Evolutionary conservation across 2,329 filamentous ascomycete genomes (phyloP).

Genomic region (Epichloe sibirici): DNA sequence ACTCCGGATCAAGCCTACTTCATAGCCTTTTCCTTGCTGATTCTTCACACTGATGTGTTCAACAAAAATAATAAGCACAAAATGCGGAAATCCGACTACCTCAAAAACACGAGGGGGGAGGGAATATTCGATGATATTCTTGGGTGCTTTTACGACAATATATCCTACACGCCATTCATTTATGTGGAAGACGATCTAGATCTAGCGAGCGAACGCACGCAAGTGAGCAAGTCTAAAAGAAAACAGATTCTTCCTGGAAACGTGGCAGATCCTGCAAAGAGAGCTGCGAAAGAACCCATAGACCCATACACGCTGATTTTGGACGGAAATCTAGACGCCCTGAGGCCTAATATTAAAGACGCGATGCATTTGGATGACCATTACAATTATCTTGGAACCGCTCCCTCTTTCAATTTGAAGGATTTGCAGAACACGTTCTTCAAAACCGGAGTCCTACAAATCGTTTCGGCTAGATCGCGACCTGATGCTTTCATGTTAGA

Average conservation of each 20-base stretch:
- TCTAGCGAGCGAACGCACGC: slow-evolving; percentile 60
- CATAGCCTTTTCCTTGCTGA: slow-evolving; percentile 90
- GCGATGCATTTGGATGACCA: slow-evolving; percentile 85
- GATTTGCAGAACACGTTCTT: slow-evolving; percentile 83
- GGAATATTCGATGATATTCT: slow-evolving; percentile 89
- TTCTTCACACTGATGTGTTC: slow-evolving; percentile 97
- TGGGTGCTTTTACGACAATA: slow-evolving; percentile 97
- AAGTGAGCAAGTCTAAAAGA: slow-evolving; percentile 59
- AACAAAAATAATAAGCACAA: slow-evolving; percentile 99
- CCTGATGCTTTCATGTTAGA: slow-evolving; percentile 93
- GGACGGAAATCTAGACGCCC: slow-evolving; percentile 70
- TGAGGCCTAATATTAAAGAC: slow-evolving; percentile 82
- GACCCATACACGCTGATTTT: slow-evolving; percentile 93
- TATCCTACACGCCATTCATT: slow-evolving; percentile 95
- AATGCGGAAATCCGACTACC: slow-evolving; percentile 91
- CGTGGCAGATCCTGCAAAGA: slow-evolving; percentile 39
- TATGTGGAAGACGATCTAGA: slow-evolving; percentile 89
- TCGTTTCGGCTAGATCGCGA: slow-evolving; percentile 83
- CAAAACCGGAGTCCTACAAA: slow-evolving; percentile 83
- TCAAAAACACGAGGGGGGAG: slow-evolving; percentile 87
- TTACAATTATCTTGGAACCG: slow-evolving; percentile 76
- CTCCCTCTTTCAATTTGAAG: slow-evolving; percentile 62
- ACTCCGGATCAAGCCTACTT: slow-evolving; percentile 94
- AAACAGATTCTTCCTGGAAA: slow-evolving; percentile 55
- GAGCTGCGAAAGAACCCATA: slow-evolving; percentile 67